Evolutionary conservation across 768 basidiomycete species (phyloP).

Genomic region (Calocybe indica): DNA sequence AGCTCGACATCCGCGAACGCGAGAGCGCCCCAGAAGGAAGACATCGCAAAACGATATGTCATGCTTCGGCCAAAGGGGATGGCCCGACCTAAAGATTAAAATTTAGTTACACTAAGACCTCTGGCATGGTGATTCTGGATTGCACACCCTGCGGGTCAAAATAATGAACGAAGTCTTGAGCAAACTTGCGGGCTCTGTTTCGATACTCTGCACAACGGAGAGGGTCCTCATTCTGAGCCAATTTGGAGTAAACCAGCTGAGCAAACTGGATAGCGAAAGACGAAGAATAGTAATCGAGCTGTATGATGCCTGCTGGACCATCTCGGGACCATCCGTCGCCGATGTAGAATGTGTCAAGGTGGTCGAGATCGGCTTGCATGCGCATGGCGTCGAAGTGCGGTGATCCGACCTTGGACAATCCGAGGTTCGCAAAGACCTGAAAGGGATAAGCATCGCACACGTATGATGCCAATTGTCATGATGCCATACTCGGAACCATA

Average conservation of each 20-base stretch:
- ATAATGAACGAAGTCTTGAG: slow-evolving; percentile 68
- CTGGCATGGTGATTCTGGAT: background rate
- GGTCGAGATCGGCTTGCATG: slow-evolving; percentile 69
- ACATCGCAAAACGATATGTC: slow-evolving; percentile 79
- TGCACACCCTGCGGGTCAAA: slow-evolving; percentile 63
- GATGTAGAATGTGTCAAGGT: slow-evolving; percentile 76
- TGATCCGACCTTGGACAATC: slow-evolving; percentile 57
- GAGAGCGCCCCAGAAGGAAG: slow-evolving; percentile 71
- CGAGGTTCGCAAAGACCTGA: slow-evolving; percentile 72
- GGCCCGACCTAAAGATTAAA: slow-evolving; percentile 44
- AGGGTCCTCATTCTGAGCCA: slow-evolving; percentile 57
- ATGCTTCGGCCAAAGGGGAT: slow-evolving; percentile 74
- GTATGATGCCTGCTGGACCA: slow-evolving; percentile 72
- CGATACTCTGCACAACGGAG: slow-evolving; percentile 59
- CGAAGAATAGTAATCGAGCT: slow-evolving; percentile 75
- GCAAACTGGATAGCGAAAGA: slow-evolving; percentile 78
- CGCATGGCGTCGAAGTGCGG: slow-evolving; percentile 47
- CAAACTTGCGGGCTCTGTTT: slow-evolving; percentile 56
- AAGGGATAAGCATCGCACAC: background rate
- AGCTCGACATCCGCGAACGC: slow-evolving; percentile 67
- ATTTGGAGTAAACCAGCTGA: slow-evolving; percentile 64
- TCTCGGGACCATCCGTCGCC: slow-evolving; percentile 73
- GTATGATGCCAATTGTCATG: background rate
- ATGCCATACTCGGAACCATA: slow-evolving; percentile 66
- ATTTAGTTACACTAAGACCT: background rate